These are phyloP conservation scores for Verruconis gallopava DNA, from an alignment of 2,329 filamentous ascomycete genomes.

Conservation along the genomic window DNA sequence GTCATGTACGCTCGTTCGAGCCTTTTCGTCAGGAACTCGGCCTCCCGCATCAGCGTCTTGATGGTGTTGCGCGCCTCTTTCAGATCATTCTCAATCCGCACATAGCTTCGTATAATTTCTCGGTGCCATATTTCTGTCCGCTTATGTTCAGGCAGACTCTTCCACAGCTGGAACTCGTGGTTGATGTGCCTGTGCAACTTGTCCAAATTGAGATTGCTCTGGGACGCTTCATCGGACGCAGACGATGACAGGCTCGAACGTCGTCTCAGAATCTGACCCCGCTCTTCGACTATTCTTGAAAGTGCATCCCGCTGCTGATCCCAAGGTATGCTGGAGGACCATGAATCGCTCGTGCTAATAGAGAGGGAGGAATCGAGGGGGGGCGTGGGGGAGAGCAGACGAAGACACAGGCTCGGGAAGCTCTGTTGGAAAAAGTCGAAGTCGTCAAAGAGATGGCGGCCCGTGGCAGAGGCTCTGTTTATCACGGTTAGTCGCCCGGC, in stretches of 20 bases:
- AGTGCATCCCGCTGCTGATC: constrained; percentile 63
- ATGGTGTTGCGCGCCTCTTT: constrained; percentile 25
- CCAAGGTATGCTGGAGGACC: constrained; percentile 66
- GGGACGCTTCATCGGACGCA: constrained; percentile 27
- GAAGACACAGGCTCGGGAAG: constrained; percentile 73
- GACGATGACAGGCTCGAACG: constrained; percentile 14
- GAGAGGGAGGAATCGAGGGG: constrained; percentile 73
- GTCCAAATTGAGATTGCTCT: constrained; percentile 32
- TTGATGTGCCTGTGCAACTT: constrained; percentile 62
- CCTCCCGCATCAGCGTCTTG: constrained; percentile 27
- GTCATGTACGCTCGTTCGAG: neutral
- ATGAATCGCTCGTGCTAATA: constrained; percentile 64
- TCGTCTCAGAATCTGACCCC: constrained; percentile 33
- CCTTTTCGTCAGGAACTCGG: constrained; percentile 26
- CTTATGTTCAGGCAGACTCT: constrained; percentile 41
- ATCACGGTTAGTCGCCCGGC: too few species aligned
- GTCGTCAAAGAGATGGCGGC: constrained; percentile 42
- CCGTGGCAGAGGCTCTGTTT: constrained; percentile 30
- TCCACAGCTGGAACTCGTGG: constrained; percentile 69
- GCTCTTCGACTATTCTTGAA: constrained; percentile 49
- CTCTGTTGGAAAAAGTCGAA: constrained; percentile 78
- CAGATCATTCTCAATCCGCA: constrained; percentile 26
- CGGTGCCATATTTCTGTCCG: constrained; percentile 33
- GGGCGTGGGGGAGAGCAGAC: constrained; percentile 65
- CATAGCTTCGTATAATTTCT: constrained; percentile 33